phyloP scores from a whole-genome alignment of 2,329 filamentous ascomycete genomes.

The Colletotrichum liaoningense region DNA sequence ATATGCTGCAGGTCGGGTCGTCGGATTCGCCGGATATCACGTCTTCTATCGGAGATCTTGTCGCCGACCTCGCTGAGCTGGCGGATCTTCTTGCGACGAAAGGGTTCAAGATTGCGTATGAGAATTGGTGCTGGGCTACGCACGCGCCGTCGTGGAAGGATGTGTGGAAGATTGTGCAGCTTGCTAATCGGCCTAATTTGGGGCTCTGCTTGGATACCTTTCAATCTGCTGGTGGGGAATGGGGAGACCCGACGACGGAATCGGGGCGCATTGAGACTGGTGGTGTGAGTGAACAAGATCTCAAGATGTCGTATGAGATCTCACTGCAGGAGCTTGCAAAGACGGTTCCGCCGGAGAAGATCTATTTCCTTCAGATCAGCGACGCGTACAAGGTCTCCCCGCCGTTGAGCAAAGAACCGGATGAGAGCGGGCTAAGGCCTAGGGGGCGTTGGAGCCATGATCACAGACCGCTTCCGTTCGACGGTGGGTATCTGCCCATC shows the following conservation, averaged over 20 bases:
- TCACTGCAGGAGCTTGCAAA: conserved; percentile 67
- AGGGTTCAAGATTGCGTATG: conserved; percentile 75
- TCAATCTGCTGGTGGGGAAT: conserved; percentile 79
- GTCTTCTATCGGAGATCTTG: conserved; percentile 60
- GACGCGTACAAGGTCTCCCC: conserved; percentile 75
- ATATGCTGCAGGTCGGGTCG: conserved; percentile 76
- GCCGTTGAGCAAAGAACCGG: conserved; percentile 62
- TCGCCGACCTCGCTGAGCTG: conserved; percentile 71
- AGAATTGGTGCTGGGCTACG: conserved; percentile 87
- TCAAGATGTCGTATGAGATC: conserved; percentile 61
- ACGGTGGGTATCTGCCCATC: conserved; percentile 78
- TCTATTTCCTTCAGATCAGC: conserved; percentile 79
- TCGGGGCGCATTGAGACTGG: conserved; percentile 68
- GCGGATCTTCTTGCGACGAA: conserved; percentile 70
- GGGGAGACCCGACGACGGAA: conserved; percentile 75
- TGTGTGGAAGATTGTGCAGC: conserved; percentile 75
- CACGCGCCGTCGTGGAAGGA: conserved; percentile 75
- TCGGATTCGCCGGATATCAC: conserved; percentile 72
- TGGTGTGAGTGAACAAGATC: conserved; percentile 49
- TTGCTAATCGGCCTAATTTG: conserved; percentile 72
- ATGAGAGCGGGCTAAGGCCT: conserved; percentile 66
- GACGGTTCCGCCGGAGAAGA: conserved; percentile 74
- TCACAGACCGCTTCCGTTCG: conserved; percentile 75
- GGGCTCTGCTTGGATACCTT: conserved; percentile 84
- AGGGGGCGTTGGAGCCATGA: conserved; percentile 78